Percentiles rank a stretch among this genome's conserved stretches.
Conservation (phyloP, 2,329 filamentous ascomycete genomes). For the Fusarium sp. region DNA sequence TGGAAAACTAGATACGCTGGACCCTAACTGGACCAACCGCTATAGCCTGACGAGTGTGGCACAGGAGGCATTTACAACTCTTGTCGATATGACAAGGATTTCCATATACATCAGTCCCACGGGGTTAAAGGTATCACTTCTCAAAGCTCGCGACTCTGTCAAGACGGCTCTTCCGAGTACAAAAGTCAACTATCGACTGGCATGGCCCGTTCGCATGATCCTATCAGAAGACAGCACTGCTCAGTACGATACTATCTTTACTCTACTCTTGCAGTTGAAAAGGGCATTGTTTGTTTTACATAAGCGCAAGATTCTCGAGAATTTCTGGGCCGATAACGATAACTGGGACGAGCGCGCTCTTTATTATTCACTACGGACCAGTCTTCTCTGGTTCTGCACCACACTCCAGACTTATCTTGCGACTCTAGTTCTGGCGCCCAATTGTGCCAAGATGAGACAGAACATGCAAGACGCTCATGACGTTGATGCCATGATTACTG, state of each 20-base stretch:
- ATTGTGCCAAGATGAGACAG: conserved; percentile 66
- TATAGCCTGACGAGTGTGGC: conserved; percentile 84
- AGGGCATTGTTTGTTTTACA: conserved; percentile 77
- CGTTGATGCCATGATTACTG: conserved; percentile 82
- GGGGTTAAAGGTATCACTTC: conserved; percentile 56
- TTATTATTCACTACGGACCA: conserved; percentile 73
- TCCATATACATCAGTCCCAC: conserved; percentile 65
- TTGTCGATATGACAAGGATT: conserved; percentile 72
- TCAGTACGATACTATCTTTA: conserved; percentile 79
- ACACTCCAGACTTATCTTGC: conserved; percentile 81
- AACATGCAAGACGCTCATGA: conserved; percentile 73
- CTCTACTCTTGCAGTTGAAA: conserved; percentile 81
- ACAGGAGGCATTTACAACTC: conserved; percentile 75
- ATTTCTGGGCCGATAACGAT: conserved; percentile 54
- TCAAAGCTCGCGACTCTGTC: conserved; percentile 68
- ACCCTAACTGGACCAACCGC: conserved; percentile 78
- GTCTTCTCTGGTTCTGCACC: conserved; percentile 82
- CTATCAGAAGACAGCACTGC: conserved; percentile 73
- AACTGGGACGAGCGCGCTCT: conserved; percentile 58
- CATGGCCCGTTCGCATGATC: conserved; percentile 78
- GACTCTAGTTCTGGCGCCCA: conserved; percentile 75
- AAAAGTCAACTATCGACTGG: conserved; percentile 75
- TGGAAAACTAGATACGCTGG: conserved; percentile 74
- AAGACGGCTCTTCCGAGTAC: conserved; percentile 68
- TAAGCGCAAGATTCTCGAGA: conserved; percentile 60